Percentiles rank a stretch among this genome's conserved stretches.
Conservation (phyloP, 2,329 filamentous ascomycete genomes). For the Epichloe sp. region DNA sequence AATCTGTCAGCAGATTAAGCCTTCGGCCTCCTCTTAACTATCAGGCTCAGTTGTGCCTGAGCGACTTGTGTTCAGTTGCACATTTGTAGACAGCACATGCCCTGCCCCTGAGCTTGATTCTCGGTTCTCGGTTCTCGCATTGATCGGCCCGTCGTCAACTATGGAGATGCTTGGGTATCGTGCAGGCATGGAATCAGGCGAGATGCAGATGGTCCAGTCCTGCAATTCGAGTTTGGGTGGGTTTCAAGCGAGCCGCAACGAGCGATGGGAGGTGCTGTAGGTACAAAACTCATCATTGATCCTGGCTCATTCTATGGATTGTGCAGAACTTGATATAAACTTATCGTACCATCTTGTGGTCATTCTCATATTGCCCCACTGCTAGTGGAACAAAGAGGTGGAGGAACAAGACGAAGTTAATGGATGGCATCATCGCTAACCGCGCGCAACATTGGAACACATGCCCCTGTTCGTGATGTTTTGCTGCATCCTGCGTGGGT, state of each 20-base stretch:
- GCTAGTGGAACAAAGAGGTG: not conserved
- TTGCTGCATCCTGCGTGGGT: no score
- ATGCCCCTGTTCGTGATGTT: no score
- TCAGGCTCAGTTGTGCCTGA: no score
- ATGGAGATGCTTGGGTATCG: not conserved
- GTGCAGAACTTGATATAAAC: not conserved
- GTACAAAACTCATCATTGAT: not conserved
- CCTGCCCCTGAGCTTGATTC: not conserved
- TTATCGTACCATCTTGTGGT: not conserved
- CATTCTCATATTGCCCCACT: not conserved
- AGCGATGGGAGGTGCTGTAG: no score
- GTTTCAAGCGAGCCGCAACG: not conserved
- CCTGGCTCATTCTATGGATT: not conserved
- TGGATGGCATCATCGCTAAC: not conserved
- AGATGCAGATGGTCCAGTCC: not conserved
- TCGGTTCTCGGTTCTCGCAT: not conserved
- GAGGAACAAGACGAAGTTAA: not conserved
- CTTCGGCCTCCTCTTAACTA: no score
- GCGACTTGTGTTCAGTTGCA: not conserved
- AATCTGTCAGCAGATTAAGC: no score
- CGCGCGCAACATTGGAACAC: no score
- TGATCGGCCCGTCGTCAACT: not conserved
- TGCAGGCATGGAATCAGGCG: not conserved
- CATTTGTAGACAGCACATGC: not conserved
- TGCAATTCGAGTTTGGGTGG: not conserved